Evolutionary conservation across 2,329 filamentous ascomycete genomes (phyloP), one percentile per base, ranked within the genome.

Genomic region (Fusarium multiceps): DNA sequence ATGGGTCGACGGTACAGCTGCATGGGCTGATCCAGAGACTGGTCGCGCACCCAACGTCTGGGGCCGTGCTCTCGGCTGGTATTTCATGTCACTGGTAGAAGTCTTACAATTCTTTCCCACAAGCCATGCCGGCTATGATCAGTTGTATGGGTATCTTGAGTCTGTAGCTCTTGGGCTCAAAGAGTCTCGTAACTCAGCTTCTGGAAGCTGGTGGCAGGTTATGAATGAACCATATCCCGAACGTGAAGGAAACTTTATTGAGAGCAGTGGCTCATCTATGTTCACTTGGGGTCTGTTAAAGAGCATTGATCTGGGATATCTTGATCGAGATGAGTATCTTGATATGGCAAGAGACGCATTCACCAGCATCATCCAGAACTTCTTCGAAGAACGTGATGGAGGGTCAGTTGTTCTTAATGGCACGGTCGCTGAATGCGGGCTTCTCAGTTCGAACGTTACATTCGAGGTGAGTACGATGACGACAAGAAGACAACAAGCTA

Each of bases 241-340:
- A 1, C 68, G 76, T 30, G 57, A 80, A 37, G 86, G 85, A 1
- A 89, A 90, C 72, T 89, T 86, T 71, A 85, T 89, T 49, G 86
- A 89, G 75, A 85, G 83, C 23, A 87, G 86, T 42, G 87, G 82
- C 1, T 84, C 85, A 2, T 85, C 85, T 4, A 87, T 89, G 84
- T 88, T 88, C 66, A 80, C 82, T 0, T 87, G 85, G 61, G 82
- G 83, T 0, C 71, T 87, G 53, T 72, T 88, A 14, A 84, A 80
- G 63, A 86, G 68, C 1, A 46, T 77, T 8, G 45, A 66, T 1
- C n/a, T 72, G 1, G 75, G 74, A 3, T 68, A 61, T 10, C 43
- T 77, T 4, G 50, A 62, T 9, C 59, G 64, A 0, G 43, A 16
- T 3, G 55, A 66, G 0, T 77, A 71, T 10, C 46, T 68, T 3